Evolutionary conservation across 164 flowering plant species (phyloP).

Genomic region (Vitis rotundifolia): DNA sequence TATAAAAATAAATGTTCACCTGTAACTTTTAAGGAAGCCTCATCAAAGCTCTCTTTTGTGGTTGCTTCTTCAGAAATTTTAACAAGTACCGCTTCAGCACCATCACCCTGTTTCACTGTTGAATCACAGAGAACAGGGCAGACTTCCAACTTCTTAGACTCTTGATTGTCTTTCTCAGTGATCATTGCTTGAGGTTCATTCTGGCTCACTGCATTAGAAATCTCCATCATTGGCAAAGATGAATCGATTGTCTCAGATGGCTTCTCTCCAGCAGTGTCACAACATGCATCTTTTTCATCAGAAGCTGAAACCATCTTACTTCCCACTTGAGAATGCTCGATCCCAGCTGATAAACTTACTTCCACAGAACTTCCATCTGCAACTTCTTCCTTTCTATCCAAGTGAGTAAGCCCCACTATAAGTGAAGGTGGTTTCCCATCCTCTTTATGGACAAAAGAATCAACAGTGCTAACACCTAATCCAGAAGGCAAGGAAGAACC

Average conservation of each 20-base stretch:
- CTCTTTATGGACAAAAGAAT: conserved; percentile 17
- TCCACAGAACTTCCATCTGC: conserved; percentile 3
- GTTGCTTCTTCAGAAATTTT: neutral
- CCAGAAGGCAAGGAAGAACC: conserved; percentile 13
- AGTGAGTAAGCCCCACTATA: neutral
- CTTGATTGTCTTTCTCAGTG: conserved; percentile 16
- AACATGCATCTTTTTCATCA: conserved; percentile 8
- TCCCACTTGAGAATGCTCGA: conserved; percentile 5
- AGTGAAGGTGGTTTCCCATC: conserved; percentile 8
- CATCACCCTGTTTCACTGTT: conserved; percentile 13
- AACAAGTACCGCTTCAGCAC: conserved; percentile 10
- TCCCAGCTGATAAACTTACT: conserved; percentile 7
- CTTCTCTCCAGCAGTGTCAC: conserved; percentile 9
- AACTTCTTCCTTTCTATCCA: conserved; percentile 12
- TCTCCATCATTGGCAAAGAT: conserved; percentile 9
- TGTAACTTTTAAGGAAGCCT: conserved; percentile 8
- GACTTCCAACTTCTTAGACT: conserved; percentile 15
- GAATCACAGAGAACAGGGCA: conserved; percentile 13
- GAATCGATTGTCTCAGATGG: neutral
- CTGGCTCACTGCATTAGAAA: conserved; percentile 9
- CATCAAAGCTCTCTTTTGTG: conserved; percentile 12
- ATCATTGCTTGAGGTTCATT: conserved; percentile 16
- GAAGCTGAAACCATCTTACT: conserved; percentile 2
- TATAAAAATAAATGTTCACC: conserved; percentile 15
- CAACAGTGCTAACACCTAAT: conserved; percentile 5